phyloP scores from a whole-genome alignment of 495 filamentous ascomycete species.

The Annulohypoxylon bovei region DNA sequence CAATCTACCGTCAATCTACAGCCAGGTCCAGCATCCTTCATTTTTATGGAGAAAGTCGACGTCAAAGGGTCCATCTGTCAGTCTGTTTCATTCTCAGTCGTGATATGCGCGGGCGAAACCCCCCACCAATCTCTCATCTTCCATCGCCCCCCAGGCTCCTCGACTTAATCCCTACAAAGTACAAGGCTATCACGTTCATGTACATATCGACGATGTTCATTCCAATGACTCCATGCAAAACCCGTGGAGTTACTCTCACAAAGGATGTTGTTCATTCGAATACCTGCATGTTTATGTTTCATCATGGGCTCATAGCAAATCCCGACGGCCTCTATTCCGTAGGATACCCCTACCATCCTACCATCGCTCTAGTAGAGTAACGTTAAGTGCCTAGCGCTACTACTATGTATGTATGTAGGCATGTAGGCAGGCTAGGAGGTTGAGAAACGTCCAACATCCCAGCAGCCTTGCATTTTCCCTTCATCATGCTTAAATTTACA shows the following conservation, averaged over 20 bases:
- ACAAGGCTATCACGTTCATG: background rate
- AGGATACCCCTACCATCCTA: constrained; percentile 4
- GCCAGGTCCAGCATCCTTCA: background rate
- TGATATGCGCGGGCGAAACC: background rate
- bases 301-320: constrained; percentile 23
- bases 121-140: background rate
- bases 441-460: background rate
- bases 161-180: background rate
- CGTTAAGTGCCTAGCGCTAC: background rate
- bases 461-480: constrained; percentile 1
- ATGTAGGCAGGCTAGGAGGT: no score
- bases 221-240: constrained; percentile 5
- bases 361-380: background rate
- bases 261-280: background rate
- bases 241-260: background rate
- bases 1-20: background rate
- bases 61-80: background rate
- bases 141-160: background rate
- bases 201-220: background rate
- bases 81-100: background rate
- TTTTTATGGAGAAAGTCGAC: background rate
- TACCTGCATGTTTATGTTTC: constrained; percentile 13
- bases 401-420: background rate
- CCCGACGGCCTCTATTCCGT: constrained; percentile 1
- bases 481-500: constrained; percentile 19